Conservation (phyloP, 495 filamentous ascomycete genomes). For the Penicillium turbatum region DNA sequence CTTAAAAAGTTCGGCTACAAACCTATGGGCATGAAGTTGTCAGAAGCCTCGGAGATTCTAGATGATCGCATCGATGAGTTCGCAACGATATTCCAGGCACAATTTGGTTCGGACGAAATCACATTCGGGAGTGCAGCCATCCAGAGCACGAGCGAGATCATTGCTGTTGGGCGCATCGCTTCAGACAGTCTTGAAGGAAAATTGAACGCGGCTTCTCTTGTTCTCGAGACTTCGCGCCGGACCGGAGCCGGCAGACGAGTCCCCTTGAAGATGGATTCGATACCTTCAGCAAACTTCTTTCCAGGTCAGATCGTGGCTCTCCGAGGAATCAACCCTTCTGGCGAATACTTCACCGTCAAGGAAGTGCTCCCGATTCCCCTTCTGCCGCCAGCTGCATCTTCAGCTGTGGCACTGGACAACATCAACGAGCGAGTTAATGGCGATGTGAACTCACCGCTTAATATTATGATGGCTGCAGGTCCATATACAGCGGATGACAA, state of each 20-base stretch:
- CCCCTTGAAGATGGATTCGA: constrained; percentile 66
- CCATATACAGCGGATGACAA: constrained; percentile 92
- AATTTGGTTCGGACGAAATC: constrained; percentile 72
- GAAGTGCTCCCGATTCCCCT: constrained; percentile 72
- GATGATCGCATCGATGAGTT: constrained; percentile 96
- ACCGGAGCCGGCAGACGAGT: constrained; percentile 77
- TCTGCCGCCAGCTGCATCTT: constrained; percentile 63
- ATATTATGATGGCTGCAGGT: constrained; percentile 71
- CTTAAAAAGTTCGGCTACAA: constrained; percentile 87
- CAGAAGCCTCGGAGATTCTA: constrained; percentile 84
- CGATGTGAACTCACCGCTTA: constrained; percentile 61
- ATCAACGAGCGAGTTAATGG: constrained; percentile 63
- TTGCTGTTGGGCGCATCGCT: constrained; percentile 86
- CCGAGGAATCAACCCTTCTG: constrained; percentile 79
- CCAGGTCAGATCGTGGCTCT: constrained; percentile 91
- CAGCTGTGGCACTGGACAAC: constrained; percentile 52
- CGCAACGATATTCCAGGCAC: constrained; percentile 59
- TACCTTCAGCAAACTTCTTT: constrained; percentile 78
- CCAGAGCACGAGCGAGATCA: constrained; percentile 78
- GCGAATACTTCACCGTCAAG: constrained; percentile 74
- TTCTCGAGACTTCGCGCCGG: constrained; percentile 83
- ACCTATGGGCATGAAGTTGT: constrained; percentile 87
- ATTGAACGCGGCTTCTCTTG: constrained; percentile 74
- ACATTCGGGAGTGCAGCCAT: constrained; percentile 81
- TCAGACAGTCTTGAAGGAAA: constrained; percentile 80